phyloP scores from a whole-genome alignment of 129 eudicot species.

The Cynara cardunculus region DNA sequence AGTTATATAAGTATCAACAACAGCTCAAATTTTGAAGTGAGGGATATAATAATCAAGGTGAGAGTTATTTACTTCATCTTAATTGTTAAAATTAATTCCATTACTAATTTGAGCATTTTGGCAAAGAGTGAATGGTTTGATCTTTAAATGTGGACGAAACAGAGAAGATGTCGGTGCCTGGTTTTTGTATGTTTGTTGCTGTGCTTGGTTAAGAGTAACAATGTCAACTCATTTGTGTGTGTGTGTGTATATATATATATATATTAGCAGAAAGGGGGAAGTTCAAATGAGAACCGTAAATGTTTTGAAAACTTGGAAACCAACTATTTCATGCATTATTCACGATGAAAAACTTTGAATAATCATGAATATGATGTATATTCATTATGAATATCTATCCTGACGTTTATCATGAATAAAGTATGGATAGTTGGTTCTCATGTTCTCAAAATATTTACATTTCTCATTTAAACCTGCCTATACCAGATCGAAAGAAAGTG shows the following conservation, averaged over 20 bases:
- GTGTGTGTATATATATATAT: too few species aligned
- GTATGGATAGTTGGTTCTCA: not conserved
- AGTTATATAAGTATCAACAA: slow-evolving; percentile 92
- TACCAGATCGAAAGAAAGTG: not conserved
- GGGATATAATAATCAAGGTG: slow-evolving; percentile 79
- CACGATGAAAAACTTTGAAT: not conserved
- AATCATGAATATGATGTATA: not conserved
- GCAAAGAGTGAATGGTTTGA: not conserved
- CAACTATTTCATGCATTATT: not conserved
- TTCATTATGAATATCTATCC: not conserved
- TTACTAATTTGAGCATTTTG: not conserved
- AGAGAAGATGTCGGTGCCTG: not conserved
- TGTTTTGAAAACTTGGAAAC: not conserved
- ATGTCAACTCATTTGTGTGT: not conserved
- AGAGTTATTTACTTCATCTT: not conserved
- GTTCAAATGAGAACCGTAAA: not conserved
- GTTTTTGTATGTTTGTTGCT: not conserved
- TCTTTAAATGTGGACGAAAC: not conserved
- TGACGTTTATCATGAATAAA: not conserved
- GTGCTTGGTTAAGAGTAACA: not conserved
- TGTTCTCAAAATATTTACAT: not conserved
- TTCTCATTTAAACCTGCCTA: not conserved
- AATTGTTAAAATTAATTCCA: not conserved
- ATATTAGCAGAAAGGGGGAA: not conserved
- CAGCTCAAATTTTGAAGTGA: slow-evolving; percentile 80